Base-by-base conservation (phyloP, 78 protist genomes). In the Anaeramoeba flamelloides region DNA sequence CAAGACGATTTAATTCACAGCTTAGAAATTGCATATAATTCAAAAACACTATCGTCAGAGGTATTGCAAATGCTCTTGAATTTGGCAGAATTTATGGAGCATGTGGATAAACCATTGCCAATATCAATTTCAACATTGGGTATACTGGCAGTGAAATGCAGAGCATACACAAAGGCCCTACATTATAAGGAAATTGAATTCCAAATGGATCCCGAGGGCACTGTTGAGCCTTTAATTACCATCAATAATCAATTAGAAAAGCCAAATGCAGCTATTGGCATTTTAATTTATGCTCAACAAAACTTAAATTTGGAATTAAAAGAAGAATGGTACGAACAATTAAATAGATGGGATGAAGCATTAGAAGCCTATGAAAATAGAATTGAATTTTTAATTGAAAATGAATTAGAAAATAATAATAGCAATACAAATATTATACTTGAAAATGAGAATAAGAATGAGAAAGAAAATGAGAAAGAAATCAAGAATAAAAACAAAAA, bases 21-120 rank as follows among this genome's bases (percentile, higher is more conserved):
- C 8, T 65, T 90, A 33, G 88, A 89, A 75, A 1, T 64, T 39
- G 89, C 90, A 12, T 32, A 86, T 38, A 1, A 1, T 4, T 26
- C 85, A 30, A 77, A 41, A 1, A 37, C 0, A 32, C 78, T 91
- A 1, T 95, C 99, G n/a, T 89, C 86, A 0, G 98, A 95, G 38
- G 87, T 93, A 26, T 75, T 90, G 36, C 87, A 82, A 76, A 38
- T 83, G 0, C 86, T 97, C 30, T 89, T 97, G 53, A 88, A 88
- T 36, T 86, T 97, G 34, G 97, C 98, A 0, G 99, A 97, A 89
- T 94, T 87, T 82, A 94, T 94, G 98, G 96, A 93, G 80, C 92
- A 81, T 31, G 91, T 88, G 75, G 92, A 89, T 79, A 80, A 89
- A 86, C 86, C 90, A 22, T 86, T 91, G 36, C 94, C 96, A 26